These are phyloP conservation scores for Vaccinium corymbosum DNA, from an alignment of 148 eudicot species.

Conservation along the genomic window DNA sequence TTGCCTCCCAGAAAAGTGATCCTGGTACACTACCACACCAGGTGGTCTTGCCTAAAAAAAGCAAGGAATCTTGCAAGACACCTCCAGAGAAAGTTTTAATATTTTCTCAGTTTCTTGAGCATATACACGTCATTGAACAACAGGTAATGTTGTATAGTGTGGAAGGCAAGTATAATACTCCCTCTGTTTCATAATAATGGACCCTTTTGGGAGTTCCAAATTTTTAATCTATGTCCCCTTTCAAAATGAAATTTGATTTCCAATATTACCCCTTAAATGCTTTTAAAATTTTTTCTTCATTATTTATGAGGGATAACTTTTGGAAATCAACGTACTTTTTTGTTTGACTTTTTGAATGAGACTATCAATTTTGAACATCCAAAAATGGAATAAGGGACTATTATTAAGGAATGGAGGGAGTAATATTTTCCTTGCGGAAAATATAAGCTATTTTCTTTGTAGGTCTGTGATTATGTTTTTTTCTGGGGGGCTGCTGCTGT, in stretches of 20 bases:
- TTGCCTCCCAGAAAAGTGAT: constrained; percentile 13
- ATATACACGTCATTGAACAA: constrained; percentile 84
- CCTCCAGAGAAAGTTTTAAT: constrained; percentile 67
- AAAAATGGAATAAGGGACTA: no score
- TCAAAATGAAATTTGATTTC: no score
- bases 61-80: constrained; percentile 24
- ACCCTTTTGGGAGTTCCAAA: no score
- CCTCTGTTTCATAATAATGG: no score
- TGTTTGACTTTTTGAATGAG: no score
- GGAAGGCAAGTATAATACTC: neutral
- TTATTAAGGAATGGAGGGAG: no score
- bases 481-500: neutral
- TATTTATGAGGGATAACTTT: no score
- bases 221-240: no score
- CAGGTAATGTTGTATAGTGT: constrained; percentile 47
- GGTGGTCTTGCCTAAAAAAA: constrained; percentile 19
- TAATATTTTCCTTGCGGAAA: neutral
- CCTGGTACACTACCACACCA: constrained; percentile 16
- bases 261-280: no score
- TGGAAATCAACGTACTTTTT: no score
- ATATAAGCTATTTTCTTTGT: neutral
- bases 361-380: no score
- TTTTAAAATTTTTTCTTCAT: no score
- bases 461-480: neutral
- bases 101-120: constrained; percentile 99